phyloP scores from a whole-genome alignment of 768 basidiomycete genomes.

The Suillus occidentalis region DNA sequence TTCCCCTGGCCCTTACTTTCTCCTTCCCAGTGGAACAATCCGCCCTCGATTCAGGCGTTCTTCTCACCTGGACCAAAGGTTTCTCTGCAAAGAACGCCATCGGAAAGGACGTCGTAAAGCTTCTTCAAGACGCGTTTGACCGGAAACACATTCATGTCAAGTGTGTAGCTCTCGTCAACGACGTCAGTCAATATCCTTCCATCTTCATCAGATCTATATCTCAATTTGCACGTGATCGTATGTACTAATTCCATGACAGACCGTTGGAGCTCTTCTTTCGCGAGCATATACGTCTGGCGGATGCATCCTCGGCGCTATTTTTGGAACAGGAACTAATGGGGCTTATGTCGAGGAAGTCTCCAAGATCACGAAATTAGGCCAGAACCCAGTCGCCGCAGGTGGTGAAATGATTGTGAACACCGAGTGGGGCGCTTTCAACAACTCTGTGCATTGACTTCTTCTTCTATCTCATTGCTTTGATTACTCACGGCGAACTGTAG shows the following conservation, averaged over 20 bases:
- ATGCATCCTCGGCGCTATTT: conserved; percentile 87
- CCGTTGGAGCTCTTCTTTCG: conserved; percentile 92
- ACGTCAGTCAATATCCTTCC: conserved; percentile 51
- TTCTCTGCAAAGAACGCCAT: conserved; percentile 90
- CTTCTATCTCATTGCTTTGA: neutral
- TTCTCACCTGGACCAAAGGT: conserved; percentile 96
- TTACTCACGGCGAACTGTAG: conserved; percentile 36
- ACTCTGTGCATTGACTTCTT: conserved; percentile 57
- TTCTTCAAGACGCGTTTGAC: conserved; percentile 91
- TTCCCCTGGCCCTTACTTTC: conserved; percentile 90
- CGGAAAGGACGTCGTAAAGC: conserved; percentile 84
- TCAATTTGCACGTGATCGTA: conserved; percentile 9
- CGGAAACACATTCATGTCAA: conserved; percentile 89
- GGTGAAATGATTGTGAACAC: conserved; percentile 94
- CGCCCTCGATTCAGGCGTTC: conserved; percentile 84
- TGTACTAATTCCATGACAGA: conserved; percentile 47
- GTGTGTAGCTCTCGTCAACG: conserved; percentile 92
- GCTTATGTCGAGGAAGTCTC: conserved; percentile 90
- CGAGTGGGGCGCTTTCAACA: conserved; percentile 99
- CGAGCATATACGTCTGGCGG: conserved; percentile 92
- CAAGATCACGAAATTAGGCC: conserved; percentile 82
- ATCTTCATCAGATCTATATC: conserved; percentile 1
- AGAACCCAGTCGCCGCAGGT: conserved; percentile 55
- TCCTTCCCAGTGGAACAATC: conserved; percentile 98
- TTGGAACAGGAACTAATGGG: conserved; percentile 98